Base-by-base conservation (phyloP, 1,284 basidiomycete species). In the Kwoniella shivajii region DNA sequence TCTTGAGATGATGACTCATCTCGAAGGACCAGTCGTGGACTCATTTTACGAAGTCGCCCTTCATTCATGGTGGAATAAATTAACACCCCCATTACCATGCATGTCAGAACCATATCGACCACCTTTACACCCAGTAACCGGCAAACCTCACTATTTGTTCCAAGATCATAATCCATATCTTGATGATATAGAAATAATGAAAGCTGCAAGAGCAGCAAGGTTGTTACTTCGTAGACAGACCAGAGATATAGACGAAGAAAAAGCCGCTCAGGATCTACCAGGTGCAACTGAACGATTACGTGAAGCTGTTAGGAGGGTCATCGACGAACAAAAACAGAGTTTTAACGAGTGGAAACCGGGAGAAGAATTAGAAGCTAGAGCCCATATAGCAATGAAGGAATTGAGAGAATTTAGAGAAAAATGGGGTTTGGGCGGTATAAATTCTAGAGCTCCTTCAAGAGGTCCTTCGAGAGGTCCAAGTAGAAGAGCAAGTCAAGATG, bases 41-140 rank as follows among this genome's bases (percentile, higher is more conserved):
- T 80, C 85, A 4, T 81, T 90, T 62, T 89, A 89, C 75, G 88
- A 90, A 71, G 85, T 84, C 73, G 85, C 85, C 14, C 81, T 90
- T 36, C 80, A 88, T 60, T 84, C 83, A 29, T 88, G 86, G 86
- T 82, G 79, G 59, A 83, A 84, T 56, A 74, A 74, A 26, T 79
- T 88, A 57, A 69, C 81, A 14, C 87, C 88, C 5, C 79, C 84
- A 3, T 72, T 88, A 4, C 88, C 88, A 24, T 81, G 79, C 63
- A 72, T 83, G 38, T 55, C 60, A 24, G 64, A 60, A 3, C 80
- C 81, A 0, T 78, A 78, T 55, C 68, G 78, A 31, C 71, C 78
- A 69, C 62, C 79, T 74, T 41, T 53, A 54, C 41, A 75, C 54
- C 71, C 72, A 16, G 54, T 48, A 26, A 44, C 63, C 7, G 73